phyloP scores from a whole-genome alignment of 139 green algal species.

The Chlorella sp. region DNA sequence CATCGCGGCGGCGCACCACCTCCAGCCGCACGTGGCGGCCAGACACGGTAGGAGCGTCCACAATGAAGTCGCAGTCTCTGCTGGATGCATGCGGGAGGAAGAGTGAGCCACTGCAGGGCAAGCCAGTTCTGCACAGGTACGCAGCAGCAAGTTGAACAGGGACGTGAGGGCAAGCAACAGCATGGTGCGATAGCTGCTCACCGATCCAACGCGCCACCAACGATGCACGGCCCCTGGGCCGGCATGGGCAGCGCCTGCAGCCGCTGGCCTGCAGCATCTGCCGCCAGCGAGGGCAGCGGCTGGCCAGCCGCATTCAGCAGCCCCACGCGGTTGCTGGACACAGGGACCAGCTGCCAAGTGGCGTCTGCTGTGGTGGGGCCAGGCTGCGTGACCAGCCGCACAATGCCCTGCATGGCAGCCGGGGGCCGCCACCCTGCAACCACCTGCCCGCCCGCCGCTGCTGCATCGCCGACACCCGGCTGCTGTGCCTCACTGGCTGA shows the following conservation, averaged over 20 bases:
- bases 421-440: not conserved
- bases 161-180: no score
- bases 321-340: conserved; percentile 9
- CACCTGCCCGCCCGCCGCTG: not conserved
- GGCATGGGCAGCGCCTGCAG: conserved; percentile 15
- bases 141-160: no score
- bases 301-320: not conserved
- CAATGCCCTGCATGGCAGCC: not conserved
- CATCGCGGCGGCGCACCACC: conserved; percentile 19
- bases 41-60: conserved; percentile 52
- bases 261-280: not conserved
- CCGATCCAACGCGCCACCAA: conserved; percentile 11
- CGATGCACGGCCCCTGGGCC: conserved; percentile 15
- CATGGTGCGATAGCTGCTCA: no score
- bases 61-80: conserved; percentile 41
- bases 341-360: conserved; percentile 32
- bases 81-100: no score
- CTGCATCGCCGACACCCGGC: not conserved
- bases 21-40: conserved; percentile 52
- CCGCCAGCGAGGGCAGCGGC: not conserved
- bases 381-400: not conserved
- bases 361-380: not conserved
- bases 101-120: no score
- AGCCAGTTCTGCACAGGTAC: no score
- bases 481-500: not conserved